Evolutionary conservation across 2,329 filamentous ascomycete genomes (phyloP).

Genomic region (Colletotrichum sp.): DNA sequence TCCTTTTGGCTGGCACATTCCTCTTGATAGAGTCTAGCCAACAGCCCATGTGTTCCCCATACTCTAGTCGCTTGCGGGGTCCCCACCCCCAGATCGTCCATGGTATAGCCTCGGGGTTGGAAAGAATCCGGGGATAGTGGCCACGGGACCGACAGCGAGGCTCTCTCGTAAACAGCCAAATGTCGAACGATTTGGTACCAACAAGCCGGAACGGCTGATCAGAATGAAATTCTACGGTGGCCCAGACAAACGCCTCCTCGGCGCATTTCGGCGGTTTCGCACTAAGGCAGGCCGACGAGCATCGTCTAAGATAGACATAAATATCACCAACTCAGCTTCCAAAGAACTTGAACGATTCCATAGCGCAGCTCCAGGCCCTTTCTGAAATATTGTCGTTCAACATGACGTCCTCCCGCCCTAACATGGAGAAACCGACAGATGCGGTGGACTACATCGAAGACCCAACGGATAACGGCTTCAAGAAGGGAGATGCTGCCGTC

Average conservation of each 20-base stretch:
- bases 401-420: not conserved
- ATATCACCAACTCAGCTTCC: not conserved
- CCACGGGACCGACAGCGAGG: not conserved
- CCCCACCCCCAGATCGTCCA: not conserved
- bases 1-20: no score
- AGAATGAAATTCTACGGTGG: rapidly evolving
- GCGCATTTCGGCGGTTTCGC: not conserved
- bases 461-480: not conserved
- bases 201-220: not conserved
- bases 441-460: not conserved
- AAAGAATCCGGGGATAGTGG: not conserved
- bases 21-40: not conserved
- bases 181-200: not conserved
- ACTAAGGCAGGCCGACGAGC: not conserved
- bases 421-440: not conserved
- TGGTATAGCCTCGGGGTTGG: not conserved
- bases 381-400: not conserved
- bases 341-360: not conserved
- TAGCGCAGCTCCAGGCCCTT: not conserved
- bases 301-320: not conserved
- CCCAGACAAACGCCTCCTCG: not conserved
- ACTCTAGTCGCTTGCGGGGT: not conserved
- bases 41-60: not conserved
- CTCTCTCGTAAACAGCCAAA: not conserved
- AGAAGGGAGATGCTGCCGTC: not conserved